Evolutionary conservation across 371 early-diverging fungal genomes (phyloP).

Genomic region (Blakeslea trispora): DNA sequence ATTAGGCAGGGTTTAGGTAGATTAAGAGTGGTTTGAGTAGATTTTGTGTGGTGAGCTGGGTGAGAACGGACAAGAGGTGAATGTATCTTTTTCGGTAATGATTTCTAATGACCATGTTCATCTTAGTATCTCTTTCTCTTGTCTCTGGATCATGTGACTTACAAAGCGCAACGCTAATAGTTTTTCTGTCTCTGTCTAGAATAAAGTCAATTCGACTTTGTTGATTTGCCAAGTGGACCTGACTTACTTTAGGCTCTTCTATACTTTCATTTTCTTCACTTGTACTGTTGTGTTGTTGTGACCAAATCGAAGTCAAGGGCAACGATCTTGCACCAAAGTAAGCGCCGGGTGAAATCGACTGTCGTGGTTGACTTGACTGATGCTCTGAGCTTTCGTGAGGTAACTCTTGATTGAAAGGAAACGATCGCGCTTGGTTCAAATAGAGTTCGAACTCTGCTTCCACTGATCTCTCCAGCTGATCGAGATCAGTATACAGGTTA

Average conservation of each 20-base stretch:
- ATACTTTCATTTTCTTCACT: background rate
- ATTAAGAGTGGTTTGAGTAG: background rate
- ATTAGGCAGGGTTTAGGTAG: constrained; percentile 7
- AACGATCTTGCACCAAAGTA: constrained; percentile 39
- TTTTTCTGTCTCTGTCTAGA: constrained; percentile 3
- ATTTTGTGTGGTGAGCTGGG: no score
- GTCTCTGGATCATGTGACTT: no score
- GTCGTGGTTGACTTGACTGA: constrained; percentile 8
- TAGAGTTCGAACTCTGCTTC: constrained; percentile 28
- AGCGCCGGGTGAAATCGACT: constrained; percentile 29
- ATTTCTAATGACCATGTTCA: constrained; percentile 2
- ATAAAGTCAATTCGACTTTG: background rate
- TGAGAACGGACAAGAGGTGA: no score
- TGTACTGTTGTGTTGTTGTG: background rate
- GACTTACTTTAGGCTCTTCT: background rate
- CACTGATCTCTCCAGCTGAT: constrained; percentile 27
- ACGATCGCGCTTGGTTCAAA: constrained; percentile 16
- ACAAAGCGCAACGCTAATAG: constrained; percentile 12
- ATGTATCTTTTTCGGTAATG: constrained; percentile 2
- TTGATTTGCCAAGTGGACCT: background rate
- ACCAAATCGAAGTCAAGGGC: constrained; percentile 28
- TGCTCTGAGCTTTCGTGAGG: constrained; percentile 26
- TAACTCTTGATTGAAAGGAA: constrained; percentile 16
- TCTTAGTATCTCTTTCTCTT: background rate
- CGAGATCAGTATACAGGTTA: constrained; percentile 26